phyloP scores from a whole-genome alignment of 495 filamentous ascomycete species.

The Aspergillus cristatus region DNA sequence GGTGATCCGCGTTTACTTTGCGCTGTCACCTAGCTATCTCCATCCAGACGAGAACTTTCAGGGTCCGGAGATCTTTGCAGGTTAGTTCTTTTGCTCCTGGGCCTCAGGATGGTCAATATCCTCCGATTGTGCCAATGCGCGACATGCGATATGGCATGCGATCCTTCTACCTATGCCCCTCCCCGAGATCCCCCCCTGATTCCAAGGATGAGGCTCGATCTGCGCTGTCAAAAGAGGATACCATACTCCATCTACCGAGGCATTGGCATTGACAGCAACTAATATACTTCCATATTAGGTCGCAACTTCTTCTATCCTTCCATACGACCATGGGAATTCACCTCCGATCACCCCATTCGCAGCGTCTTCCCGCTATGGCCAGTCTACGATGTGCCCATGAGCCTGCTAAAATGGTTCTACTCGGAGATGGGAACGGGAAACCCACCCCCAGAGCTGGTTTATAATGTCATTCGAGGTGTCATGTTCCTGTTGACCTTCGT shows the following conservation, averaged over 20 bases:
- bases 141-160: constrained; percentile 1
- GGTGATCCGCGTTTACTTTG: constrained; percentile 85
- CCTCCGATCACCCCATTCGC: constrained; percentile 70
- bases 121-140: not conserved
- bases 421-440: constrained; percentile 43
- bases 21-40: constrained; percentile 87
- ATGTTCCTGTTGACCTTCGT: constrained; percentile 96
- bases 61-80: constrained; percentile 91
- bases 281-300: too few relatives aligned
- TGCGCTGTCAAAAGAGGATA: too few relatives aligned
- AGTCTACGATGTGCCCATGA: constrained; percentile 86
- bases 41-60: constrained; percentile 99
- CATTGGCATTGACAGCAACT: too few relatives aligned
- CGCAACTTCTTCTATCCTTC: constrained; percentile 84
- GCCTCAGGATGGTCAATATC: not conserved
- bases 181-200: constrained; percentile 5
- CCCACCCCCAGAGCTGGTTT: constrained; percentile 63
- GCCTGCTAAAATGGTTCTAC: constrained; percentile 81
- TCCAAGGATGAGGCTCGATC: too few relatives aligned
- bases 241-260: too few relatives aligned
- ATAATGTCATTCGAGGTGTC: constrained; percentile 73
- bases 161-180: too few relatives aligned
- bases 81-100: constrained; percentile 43
- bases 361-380: constrained; percentile 96
- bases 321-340: constrained; percentile 91